phyloP scores from a whole-genome alignment of 192 early-diverging fungal genomes.

The Geranomyces variabilis region DNA sequence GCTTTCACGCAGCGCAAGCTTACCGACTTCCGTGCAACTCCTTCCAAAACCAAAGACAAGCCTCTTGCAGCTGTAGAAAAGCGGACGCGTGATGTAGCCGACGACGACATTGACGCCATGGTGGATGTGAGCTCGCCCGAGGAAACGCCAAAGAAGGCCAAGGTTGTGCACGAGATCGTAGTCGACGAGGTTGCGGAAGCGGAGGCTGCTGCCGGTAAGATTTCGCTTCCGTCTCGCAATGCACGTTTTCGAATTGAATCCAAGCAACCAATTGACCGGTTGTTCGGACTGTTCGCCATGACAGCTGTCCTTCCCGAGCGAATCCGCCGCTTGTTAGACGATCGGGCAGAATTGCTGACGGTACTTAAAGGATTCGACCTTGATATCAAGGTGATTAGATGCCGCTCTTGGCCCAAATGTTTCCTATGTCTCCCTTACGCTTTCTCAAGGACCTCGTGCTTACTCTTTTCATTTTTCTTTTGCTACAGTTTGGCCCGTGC shows the following conservation, averaged over 20 bases:
- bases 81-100: background rate
- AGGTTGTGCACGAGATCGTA: background rate
- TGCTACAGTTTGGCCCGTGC: conserved; percentile 49
- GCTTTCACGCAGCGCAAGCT: conserved; percentile 12
- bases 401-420: background rate
- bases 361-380: conserved; percentile 40
- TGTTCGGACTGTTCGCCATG: background rate
- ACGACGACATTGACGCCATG: background rate
- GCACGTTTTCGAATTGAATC: background rate
- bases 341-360: conserved; percentile 15
- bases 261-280: background rate
- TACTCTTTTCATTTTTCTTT: background rate
- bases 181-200: background rate
- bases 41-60: background rate
- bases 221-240: background rate
- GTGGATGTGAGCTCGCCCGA: background rate
- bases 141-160: background rate
- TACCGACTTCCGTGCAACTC: background rate
- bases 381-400: conserved; percentile 29
- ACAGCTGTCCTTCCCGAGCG: background rate
- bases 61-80: background rate
- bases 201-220: background rate
- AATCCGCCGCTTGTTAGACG: conserved; percentile 6
- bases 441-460: background rate
- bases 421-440: background rate